Base-by-base conservation (phyloP, 495 filamentous ascomycete genomes). In the Xylaria longipes region DNA sequence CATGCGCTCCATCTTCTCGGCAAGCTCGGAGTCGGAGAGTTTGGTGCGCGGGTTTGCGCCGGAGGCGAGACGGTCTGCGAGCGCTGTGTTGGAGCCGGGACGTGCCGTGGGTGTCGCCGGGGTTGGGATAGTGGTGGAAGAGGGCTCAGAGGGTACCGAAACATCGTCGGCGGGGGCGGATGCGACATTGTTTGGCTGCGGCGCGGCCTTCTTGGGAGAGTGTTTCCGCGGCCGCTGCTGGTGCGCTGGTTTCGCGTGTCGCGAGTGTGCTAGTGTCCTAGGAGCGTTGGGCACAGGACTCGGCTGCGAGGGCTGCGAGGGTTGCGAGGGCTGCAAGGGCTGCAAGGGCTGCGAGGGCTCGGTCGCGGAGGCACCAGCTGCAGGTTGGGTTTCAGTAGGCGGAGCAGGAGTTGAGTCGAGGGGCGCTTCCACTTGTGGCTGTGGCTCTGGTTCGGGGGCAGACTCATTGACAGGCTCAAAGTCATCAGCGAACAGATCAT, bases 1-100 rank as follows among this genome's bases (percentile, higher is more conserved):
- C 81, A 85, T 86, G 70, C 81, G 71, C 68, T 84, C 82, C 82
- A 88, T 85, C 73, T 86, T 86, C 52, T 80, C 83, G 1, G 82
- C 78, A 15, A 88, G 80, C 76, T 89, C 85, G 6, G 81, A 74
- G 1, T 88, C 85, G 20, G 86, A 88, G 9, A 86, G 84, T 74
- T 89, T 89, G 12, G 81, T 80, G 65, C 83, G 83, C 29, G 84
- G 84, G 76, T 84, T 85, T 7, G 79, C 84, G 65, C 84, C 84
- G 3, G 83, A 85, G 46, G 76, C 77, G 17, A 84, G 72, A 5
- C 84, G 84, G 25, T 80, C 76, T 6, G 75, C 79, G 7, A 70
- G 69, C 22, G 74, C 81, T 4, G 81, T 84, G 71, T 82, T 83
- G 46, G 76, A 69, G 1, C 73, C 76, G 12, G 74, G 76, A 52